A percentile compares a stretch with the other conserved stretches of the same genome.
Evolutionary conservation across 163 green algal genomes (phyloP).

Genomic region (Volvox carteri): DNA sequence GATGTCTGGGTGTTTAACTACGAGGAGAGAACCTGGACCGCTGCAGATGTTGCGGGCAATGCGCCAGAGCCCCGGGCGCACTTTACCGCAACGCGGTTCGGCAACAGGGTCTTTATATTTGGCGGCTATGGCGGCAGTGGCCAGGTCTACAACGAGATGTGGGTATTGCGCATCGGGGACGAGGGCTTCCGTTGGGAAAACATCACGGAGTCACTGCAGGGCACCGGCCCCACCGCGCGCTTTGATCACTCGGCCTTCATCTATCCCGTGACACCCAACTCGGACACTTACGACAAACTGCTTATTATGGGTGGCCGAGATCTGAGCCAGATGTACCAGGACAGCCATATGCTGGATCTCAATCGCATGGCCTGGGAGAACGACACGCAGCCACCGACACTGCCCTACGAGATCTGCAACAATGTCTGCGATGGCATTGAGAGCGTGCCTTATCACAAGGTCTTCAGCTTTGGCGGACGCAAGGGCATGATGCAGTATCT

Average conservation of each 20-base stretch:
- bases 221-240: constrained; percentile 74
- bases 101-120: constrained; percentile 82
- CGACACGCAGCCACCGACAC: constrained; percentile 60
- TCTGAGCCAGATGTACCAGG: constrained; percentile 80
- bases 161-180: constrained; percentile 76
- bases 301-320: constrained; percentile 88
- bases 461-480: constrained; percentile 90
- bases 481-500: constrained; percentile 85
- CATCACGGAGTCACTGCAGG: constrained; percentile 66
- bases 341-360: constrained; percentile 87
- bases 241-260: constrained; percentile 87
- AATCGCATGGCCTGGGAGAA: constrained; percentile 80
- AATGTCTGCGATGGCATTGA: constrained; percentile 84
- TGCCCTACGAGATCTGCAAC: constrained; percentile 83
- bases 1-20: constrained; percentile 86
- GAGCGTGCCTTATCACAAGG: constrained; percentile 90
- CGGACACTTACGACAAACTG: constrained; percentile 80
- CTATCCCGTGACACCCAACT: constrained; percentile 81
- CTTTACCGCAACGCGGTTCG: constrained; percentile 83
- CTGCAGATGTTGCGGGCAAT: constrained; percentile 60
- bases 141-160: constrained; percentile 85
- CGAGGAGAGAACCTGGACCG: constrained; percentile 73
- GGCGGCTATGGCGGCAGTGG: constrained; percentile 88
- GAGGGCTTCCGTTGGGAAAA: constrained; percentile 76
- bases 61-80: constrained; percentile 80